A percentile compares a stretch with the other conserved stretches of the same genome.
Evolutionary conservation across 768 basidiomycete genomes (phyloP).

Genomic region (Leccinum olivaceopallidum): DNA sequence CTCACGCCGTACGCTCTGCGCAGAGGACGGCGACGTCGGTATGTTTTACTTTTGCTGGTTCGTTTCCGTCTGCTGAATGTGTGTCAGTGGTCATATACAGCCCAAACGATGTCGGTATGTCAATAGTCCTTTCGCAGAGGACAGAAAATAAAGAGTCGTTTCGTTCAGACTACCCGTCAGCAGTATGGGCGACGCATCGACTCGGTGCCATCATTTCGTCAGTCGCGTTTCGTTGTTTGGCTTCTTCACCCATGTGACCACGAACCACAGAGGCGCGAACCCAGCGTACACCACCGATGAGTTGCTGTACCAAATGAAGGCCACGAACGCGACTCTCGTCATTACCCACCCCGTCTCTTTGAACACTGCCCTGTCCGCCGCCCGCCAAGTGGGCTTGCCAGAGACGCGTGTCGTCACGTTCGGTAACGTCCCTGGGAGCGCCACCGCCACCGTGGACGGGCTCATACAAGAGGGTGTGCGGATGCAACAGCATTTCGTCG

Average conservation of each 20-base stretch:
- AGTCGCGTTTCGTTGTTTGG: slow-evolving; percentile 19
- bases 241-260: background rate
- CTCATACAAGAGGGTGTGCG: slow-evolving; percentile 47
- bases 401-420: slow-evolving; percentile 31
- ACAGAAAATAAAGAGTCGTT: background rate
- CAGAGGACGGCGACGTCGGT: slow-evolving; percentile 58
- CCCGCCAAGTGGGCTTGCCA: slow-evolving; percentile 31
- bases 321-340: slow-evolving; percentile 29
- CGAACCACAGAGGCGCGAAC: slow-evolving; percentile 32
- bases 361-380: slow-evolving; percentile 31
- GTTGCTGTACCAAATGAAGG: slow-evolving; percentile 34
- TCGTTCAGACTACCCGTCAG: slow-evolving; percentile 51
- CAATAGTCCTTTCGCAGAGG: background rate
- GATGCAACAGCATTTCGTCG: slow-evolving; percentile 40
- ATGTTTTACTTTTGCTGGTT: slow-evolving; percentile 12
- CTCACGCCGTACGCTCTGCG: background rate
- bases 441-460: slow-evolving; percentile 41
- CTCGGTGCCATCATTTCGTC: slow-evolving; percentile 61
- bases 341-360: slow-evolving; percentile 33
- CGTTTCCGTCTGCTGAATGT: slow-evolving; percentile 6
- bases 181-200: slow-evolving; percentile 60
- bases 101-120: slow-evolving; percentile 61
- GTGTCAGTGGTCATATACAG: slow-evolving; percentile 59
- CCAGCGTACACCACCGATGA: slow-evolving; percentile 36
- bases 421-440: slow-evolving; percentile 16